These are phyloP conservation scores for Diddensiella caesifluorescens DNA, from an alignment of 805 yeast species.

Conservation along the genomic window DNA sequence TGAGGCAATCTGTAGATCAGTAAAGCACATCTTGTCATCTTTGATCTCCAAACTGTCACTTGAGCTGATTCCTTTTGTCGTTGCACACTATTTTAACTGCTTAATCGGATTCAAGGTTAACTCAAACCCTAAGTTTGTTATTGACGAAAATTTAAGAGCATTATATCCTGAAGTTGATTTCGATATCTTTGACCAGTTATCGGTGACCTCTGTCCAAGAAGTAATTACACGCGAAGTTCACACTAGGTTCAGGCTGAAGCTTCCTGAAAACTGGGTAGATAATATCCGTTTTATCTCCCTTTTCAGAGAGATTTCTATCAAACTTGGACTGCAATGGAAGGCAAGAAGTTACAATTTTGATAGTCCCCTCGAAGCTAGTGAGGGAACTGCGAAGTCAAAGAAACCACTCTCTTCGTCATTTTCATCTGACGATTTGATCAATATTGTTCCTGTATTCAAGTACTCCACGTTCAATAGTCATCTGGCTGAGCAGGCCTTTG, in stretches of 20 bases:
- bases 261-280: constrained; percentile 45
- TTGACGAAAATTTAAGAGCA: constrained; percentile 38
- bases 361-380: constrained; percentile 35
- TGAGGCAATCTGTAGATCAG: constrained; percentile 77
- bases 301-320: constrained; percentile 65
- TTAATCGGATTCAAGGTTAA: constrained; percentile 43
- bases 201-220: constrained; percentile 41
- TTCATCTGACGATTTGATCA: constrained; percentile 57
- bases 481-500: constrained; percentile 63
- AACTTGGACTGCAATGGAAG: constrained; percentile 84
- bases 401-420: constrained; percentile 30
- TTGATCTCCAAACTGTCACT: constrained; percentile 44
- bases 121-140: constrained; percentile 36
- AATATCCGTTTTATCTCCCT: constrained; percentile 40
- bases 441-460: constrained; percentile 72
- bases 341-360: constrained; percentile 44
- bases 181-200: constrained; percentile 39
- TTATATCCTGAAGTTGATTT: constrained; percentile 40
- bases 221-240: constrained; percentile 49
- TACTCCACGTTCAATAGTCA: constrained; percentile 61
- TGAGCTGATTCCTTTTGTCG: constrained; percentile 51
- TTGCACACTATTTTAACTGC: constrained; percentile 63
- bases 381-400: constrained; percentile 25
- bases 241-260: constrained; percentile 56
- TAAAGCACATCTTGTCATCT: constrained; percentile 65